Base-by-base conservation (phyloP, 805 yeast genomes). In the Starmera dryadoides region DNA sequence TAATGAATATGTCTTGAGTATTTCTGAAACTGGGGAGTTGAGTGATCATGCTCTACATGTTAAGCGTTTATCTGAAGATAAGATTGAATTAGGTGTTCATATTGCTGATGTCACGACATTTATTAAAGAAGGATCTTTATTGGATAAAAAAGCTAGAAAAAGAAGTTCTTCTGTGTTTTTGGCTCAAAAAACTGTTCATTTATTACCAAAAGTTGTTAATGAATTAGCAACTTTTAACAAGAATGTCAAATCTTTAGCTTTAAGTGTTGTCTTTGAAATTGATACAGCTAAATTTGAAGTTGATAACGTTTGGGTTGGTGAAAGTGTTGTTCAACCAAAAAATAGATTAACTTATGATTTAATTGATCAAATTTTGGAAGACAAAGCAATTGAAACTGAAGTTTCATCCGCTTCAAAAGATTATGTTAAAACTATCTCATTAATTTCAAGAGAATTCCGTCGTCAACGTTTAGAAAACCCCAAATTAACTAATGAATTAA, bases 131-230 rank as follows among this genome's bases (percentile, higher is more conserved):
- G 91, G 88, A 14, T 77, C 95, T 0, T 63, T 77, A 9, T 65
- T 91, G 44, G 98, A 93, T 55, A 79, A 89, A 45, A 88, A 91
- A 57, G 84, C 95, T 1, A 85, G 86, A 61, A 88, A 86, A 64
- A 75, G 98, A 57, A 87, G 94, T 1, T 77, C 91, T 4, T 79
- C 96, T 7, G 97, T 91, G 4, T 84, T 81, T 53, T 71, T 89
- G 59, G 93, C 94, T 12, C 96, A 89, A 56, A 68, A 73, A 22
- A 74, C 79, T 33, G 72, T 67, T 11, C 75, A 81, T 42, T 68
- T 88, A 49, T 73, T 81, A 48, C 96, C 96, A 8, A 64, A 66
- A 33, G 71, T 73, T 34, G 68, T 91, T 19, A 77, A 76, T 50
- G 73, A 77, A 6, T 50, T 72, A 19, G 62, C 77, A 30, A 79